Evolutionary conservation across 495 filamentous ascomycete species (phyloP).

Genomic region (Tuber calosporum): DNA sequence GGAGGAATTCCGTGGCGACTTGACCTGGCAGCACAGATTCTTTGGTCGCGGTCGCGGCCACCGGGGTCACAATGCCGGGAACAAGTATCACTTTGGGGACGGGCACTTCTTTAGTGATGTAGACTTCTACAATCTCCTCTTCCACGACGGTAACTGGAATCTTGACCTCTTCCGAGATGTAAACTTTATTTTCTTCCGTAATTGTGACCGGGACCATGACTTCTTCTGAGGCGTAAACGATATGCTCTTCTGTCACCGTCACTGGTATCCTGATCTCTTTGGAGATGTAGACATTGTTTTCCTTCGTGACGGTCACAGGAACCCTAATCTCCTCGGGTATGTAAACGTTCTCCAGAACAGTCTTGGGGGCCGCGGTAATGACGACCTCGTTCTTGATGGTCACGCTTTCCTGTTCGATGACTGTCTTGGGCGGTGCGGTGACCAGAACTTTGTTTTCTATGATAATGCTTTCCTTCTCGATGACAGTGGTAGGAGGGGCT

Average conservation of each 20-base stretch:
- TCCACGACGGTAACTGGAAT: constrained; percentile 29
- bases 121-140: constrained; percentile 21
- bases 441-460: constrained; percentile 30
- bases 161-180: constrained; percentile 22
- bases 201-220: constrained; percentile 25
- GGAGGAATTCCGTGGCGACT: constrained; percentile 21
- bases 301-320: constrained; percentile 23
- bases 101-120: constrained; percentile 21
- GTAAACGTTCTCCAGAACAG: constrained; percentile 24
- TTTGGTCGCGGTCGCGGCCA: constrained; percentile 28
- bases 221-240: constrained; percentile 19
- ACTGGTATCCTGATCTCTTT: constrained; percentile 22
- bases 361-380: constrained; percentile 28
- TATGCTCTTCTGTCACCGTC: constrained; percentile 29
- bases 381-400: constrained; percentile 25
- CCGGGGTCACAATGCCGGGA: constrained; percentile 20
- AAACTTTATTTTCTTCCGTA: constrained; percentile 23
- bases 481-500: constrained; percentile 23
- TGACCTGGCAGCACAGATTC: constrained; percentile 25
- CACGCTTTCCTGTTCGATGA: constrained; percentile 23
- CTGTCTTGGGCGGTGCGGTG: constrained; percentile 28
- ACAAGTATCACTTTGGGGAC: constrained; percentile 16
- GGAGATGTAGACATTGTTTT: constrained; percentile 20
- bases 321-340: constrained; percentile 22
- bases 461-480: constrained; percentile 27